Percentiles rank a stretch among this genome's conserved stretches.
phyloP scores from a whole-genome alignment of 2,329 filamentous ascomycete species.

The Grosmannia penicillata region DNA sequence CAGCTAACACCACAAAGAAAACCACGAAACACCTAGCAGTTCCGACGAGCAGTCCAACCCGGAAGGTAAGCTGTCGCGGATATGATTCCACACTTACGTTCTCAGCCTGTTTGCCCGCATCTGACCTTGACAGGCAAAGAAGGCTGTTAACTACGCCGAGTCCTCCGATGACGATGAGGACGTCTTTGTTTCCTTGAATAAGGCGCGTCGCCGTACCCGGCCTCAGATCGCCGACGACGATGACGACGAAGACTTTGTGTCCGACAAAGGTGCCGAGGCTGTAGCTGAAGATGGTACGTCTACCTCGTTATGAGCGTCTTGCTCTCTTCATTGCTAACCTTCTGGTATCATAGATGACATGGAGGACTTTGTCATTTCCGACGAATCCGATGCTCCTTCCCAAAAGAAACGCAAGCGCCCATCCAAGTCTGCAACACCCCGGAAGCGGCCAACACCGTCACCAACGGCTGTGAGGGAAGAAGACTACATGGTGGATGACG shows the following conservation, averaged over 20 bases:
- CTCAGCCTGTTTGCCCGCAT: background rate
- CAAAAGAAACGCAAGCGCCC: constrained; percentile 64
- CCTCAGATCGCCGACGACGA: constrained; percentile 46
- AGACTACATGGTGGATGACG: constrained; percentile 32
- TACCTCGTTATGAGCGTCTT: no score
- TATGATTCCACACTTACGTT: constrained; percentile 10
- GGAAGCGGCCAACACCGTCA: constrained; percentile 48
- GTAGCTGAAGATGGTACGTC: constrained; percentile 46
- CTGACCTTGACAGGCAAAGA: constrained; percentile 29
- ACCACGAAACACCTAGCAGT: constrained; percentile 24
- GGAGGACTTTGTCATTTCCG: constrained; percentile 76
- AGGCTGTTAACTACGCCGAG: constrained; percentile 61
- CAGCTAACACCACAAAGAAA: constrained; percentile 29
- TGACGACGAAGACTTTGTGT: constrained; percentile 54
- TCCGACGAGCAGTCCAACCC: constrained; percentile 55
- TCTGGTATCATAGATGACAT: constrained; percentile 50
- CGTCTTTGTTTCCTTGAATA: constrained; percentile 38
- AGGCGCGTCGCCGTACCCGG: constrained; percentile 23
- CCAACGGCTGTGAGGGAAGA: constrained; percentile 18
- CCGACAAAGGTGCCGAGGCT: constrained; percentile 47
- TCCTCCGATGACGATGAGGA: constrained; percentile 69
- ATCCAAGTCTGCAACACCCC: constrained; percentile 31
- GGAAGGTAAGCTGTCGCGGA: constrained; percentile 63
- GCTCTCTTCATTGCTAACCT: constrained; percentile 5
- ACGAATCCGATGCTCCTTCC: constrained; percentile 61